Evolutionary conservation across 2,329 filamentous ascomycete genomes (phyloP).

Genomic region (Verticillium nubilum): DNA sequence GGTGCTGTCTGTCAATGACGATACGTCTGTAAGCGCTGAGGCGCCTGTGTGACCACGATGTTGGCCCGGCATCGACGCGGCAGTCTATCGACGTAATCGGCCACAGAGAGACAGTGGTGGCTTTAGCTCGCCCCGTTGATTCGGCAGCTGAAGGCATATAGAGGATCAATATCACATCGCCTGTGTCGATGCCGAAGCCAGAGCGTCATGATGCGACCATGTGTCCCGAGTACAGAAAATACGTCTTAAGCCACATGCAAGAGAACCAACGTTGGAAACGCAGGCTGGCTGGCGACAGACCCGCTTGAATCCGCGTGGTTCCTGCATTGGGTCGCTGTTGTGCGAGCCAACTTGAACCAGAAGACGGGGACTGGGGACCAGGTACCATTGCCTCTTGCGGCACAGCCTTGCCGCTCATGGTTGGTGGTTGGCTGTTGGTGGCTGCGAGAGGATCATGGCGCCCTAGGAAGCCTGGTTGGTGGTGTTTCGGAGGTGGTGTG

Average conservation of each 20-base stretch:
- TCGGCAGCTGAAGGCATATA: not conserved
- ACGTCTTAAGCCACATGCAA: not conserved
- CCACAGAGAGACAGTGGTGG: not conserved
- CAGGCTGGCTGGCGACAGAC: not conserved
- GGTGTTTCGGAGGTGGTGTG: not conserved
- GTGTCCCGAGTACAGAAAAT: not conserved
- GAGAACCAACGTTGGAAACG: not conserved
- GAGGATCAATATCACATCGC: not conserved
- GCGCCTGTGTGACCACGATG: not conserved
- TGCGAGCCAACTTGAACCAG: not conserved
- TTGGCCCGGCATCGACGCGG: not conserved
- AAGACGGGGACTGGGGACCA: not conserved
- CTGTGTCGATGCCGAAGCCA: not conserved
- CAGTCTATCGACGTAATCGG: not conserved
- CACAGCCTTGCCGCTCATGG: not conserved
- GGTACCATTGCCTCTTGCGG: not conserved
- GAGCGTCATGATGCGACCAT: not conserved
- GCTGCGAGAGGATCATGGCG: not conserved
- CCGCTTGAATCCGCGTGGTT: not conserved
- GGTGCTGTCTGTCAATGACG: not conserved
- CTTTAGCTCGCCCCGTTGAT: not conserved
- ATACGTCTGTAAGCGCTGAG: not conserved
- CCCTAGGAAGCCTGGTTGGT: not conserved
- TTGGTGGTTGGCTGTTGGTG: not conserved
- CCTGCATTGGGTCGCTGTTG: slow-evolving; percentile 5